A percentile compares a stretch with the other conserved stretches of the same genome.
phyloP scores from a whole-genome alignment of 78 protist genomes.

The Dictyostelium capitatum region DNA sequence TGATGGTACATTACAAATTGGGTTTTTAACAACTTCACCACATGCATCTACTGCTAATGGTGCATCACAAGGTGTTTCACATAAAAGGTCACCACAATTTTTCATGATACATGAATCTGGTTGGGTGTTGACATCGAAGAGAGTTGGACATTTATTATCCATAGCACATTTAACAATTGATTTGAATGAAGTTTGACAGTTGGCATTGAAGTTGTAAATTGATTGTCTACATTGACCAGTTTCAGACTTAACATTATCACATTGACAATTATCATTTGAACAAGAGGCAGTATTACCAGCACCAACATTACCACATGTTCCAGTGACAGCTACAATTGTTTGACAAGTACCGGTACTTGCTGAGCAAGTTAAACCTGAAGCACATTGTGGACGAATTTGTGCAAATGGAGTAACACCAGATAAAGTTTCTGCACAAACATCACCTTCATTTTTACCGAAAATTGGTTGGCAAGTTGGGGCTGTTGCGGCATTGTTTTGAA shows the following conservation, averaged over 20 bases:
- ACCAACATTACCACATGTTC: not conserved
- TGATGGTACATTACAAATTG: not conserved
- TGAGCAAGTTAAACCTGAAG: not conserved
- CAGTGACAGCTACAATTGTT: not conserved
- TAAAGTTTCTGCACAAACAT: not conserved
- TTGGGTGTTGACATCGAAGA: too few relatives aligned
- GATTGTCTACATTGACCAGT: not conserved
- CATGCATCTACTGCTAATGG: not conserved
- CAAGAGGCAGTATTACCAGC: too few relatives aligned
- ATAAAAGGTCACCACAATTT: not conserved
- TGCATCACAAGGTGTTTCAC: not conserved
- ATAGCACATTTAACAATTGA: not conserved
- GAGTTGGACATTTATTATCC: not conserved
- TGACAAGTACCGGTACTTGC: not conserved
- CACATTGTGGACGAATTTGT: not conserved
- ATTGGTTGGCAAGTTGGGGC: not conserved
- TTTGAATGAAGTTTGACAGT: not conserved
- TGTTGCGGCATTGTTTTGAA: not conserved
- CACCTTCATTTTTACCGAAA: not conserved
- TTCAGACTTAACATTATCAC: not conserved
- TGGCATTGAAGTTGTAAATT: not conserved
- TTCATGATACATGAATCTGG: constrained; percentile 13
- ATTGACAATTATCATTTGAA: not conserved
- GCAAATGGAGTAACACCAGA: not conserved
- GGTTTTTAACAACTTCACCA: not conserved